phyloP scores from a whole-genome alignment of 768 basidiomycete species.

The Tricholoma sp. region DNA sequence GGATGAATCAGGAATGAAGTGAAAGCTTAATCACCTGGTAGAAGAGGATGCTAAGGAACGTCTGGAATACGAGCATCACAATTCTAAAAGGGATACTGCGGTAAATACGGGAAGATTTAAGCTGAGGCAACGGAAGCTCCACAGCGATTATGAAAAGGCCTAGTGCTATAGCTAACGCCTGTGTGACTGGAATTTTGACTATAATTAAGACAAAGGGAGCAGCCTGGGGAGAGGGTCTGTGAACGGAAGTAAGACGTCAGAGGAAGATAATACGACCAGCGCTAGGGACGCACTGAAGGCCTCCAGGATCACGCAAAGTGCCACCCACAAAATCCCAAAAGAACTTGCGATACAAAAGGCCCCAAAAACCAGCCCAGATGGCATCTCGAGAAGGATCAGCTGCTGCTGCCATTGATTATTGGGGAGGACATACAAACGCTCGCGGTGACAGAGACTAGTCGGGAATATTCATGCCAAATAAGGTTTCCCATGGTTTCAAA shows the following conservation, averaged over 20 bases:
- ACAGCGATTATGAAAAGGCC: constrained; percentile 56
- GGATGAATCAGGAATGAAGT: neutral
- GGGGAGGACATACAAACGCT: constrained; percentile 56
- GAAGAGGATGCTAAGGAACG: constrained; percentile 57
- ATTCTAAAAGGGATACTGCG: constrained; percentile 62
- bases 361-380: constrained; percentile 79
- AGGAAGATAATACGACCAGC: neutral
- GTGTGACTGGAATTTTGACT: constrained; percentile 74
- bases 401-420: neutral
- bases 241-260: neutral
- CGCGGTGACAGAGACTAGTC: constrained; percentile 62
- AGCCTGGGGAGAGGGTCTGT: constrained; percentile 56
- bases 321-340: constrained; percentile 95
- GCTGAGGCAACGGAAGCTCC: constrained; percentile 63
- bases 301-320: constrained; percentile 71
- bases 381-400: constrained; percentile 44
- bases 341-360: constrained; percentile 84
- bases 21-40: constrained; percentile 58
- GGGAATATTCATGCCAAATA: constrained; percentile 76
- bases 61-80: constrained; percentile 58
- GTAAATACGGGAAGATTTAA: constrained; percentile 53
- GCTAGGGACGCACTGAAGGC: constrained; percentile 58
- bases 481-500: constrained; percentile 64
- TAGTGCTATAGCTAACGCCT: constrained; percentile 58
- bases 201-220: constrained; percentile 68